Evolutionary conservation across 139 green algal species (phyloP), one percentile per base, ranked within the genome.

Genomic region (Chlorella sp.): DNA sequence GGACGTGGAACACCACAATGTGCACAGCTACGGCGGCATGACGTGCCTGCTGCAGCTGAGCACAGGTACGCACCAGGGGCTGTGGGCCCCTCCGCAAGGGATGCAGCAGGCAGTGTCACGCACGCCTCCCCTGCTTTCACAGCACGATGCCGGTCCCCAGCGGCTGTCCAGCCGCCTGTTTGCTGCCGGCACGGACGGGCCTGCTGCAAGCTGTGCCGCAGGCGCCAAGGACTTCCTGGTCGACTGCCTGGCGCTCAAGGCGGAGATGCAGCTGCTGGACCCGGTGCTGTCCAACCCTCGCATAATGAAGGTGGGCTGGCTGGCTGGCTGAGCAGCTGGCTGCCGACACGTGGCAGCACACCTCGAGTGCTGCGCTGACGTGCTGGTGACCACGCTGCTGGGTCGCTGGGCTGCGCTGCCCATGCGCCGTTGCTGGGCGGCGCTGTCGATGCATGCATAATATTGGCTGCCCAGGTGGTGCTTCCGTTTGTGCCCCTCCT

Each of bases 41-140:
- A 87, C 90, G 0, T 97, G 94, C 89, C 83, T 97, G 56, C 60
- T 97, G 56, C 94, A 97, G 88, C 75, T 97, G 30, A 92, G 90
- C 26, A 93, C 88, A 83, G 90, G 90, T 86, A 69, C 48, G 83
- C 14, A 60, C 24, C 14, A 16, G 13, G 13, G 24, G 51, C 51
- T 60, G 51, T 16, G 22, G 13, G 46, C 8, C 46, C 70, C 26
- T 34, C 17, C 41, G 9, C 36, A 5, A 17, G 8, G 13, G 8
- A 9, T 32, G 38, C 69, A 41, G 7, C n/a, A 19, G 65, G 19
- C 65, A 40, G 65, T 2, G n/a, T 17, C 6, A n/a, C n/a, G n/a
- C n/a, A n/a, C n/a, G n/a, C n/a, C n/a, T n/a, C n/a, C n/a, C n/a
- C n/a, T n/a, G n/a, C n/a, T n/a, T n/a, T n/a, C n/a, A n/a, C n/a